Evolutionary conservation across 2,329 filamentous ascomycete genomes (phyloP), one percentile per base, ranked within the genome.

Genomic region (Dactylellina parvicollis): DNA sequence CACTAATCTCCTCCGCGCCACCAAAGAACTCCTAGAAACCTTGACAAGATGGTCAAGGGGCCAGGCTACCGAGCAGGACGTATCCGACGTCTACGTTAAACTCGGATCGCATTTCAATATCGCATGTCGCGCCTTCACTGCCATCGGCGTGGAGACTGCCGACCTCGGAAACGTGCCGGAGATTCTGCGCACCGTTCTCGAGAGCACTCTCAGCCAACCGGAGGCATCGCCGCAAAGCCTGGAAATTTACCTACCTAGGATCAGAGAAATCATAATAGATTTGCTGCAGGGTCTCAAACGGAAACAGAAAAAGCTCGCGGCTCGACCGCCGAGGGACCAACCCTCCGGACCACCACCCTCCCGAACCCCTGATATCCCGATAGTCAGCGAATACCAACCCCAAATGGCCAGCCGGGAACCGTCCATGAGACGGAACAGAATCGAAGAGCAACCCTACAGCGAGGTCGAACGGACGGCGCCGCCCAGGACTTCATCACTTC

Each of bases 101-200:
- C 84, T 99, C 74, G 95, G 95, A 49, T 99, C 99, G 82, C 95
- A 99, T 82, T 99, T 99, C 85, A 99, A 99, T 82, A 95, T 99
- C 84, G 95, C 95, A 26, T 98, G 94, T 81, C 90, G 95, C 64
- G 94, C 95, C 74, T 99, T 99, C 82, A 92, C 92, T 78, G 92
- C 93, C 69, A 99, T 99, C 79, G 95, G 96, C 75, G 95, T 99
- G 75, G 95, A 99, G 79, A 97, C 93, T 0, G 87, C 88, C 24
- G 95, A 99, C 80, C 85, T 99, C 10, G 95, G 95, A 66, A 96
- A 96, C 77, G 95, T 99, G 1, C 95, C 95, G 4, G 95, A 99
- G 80, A 84, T 93, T 70, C 83, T 99, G 75, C 89, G 95, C 77
- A 89, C 89, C 71, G 98, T 99, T 66, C 86, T 99, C 61, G 95